Evolutionary conservation across 2,329 filamentous ascomycete species (phyloP).

Genomic region (Microdochium nivale): DNA sequence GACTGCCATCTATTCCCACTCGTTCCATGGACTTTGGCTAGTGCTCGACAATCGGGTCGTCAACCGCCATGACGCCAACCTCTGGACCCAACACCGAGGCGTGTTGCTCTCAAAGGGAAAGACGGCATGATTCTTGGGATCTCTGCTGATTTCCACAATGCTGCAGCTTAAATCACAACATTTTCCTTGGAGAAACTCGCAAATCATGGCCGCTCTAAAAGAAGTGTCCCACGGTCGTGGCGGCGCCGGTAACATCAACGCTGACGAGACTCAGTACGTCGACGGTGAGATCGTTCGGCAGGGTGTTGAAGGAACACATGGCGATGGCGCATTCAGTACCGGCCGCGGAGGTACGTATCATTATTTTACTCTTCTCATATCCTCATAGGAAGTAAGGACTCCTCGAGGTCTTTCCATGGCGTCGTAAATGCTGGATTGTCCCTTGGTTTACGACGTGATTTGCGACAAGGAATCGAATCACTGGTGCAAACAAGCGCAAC

Average conservation of each 20-base stretch:
- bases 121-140: no score
- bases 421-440: no score
- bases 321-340: constrained; percentile 49
- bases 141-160: background rate
- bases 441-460: no score
- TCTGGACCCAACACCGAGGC: no score
- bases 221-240: constrained; percentile 54
- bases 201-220: constrained; percentile 19
- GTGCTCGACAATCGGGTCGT: no score
- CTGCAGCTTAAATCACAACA: constrained; percentile 6
- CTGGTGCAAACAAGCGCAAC: no score
- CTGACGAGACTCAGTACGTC: constrained; percentile 48
- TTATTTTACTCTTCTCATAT: constrained; percentile 1
- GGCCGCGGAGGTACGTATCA: constrained; percentile 45
- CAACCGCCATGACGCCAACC: no score
- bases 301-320: constrained; percentile 44
- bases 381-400: background rate
- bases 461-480: no score
- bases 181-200: no score
- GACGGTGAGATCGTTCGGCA: constrained; percentile 54
- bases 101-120: no score
- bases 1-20: no score
- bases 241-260: constrained; percentile 52
- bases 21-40: no score
- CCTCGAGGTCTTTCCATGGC: background rate